Conservation (phyloP, 2,329 filamentous ascomycete genomes). For the Colletotrichum agaves region DNA sequence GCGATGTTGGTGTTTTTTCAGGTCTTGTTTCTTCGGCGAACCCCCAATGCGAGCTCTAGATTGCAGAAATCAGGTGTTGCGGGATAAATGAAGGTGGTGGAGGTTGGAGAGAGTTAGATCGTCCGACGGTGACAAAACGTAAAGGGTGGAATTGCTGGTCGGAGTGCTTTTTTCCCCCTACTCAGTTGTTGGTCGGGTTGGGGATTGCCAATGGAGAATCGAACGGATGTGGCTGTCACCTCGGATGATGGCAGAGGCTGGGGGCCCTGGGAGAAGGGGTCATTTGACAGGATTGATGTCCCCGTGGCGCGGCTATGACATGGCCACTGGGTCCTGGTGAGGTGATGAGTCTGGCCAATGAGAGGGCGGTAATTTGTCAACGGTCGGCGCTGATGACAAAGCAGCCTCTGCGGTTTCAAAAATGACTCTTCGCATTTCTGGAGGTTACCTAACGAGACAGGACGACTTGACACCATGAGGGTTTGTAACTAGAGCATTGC, state of each 20-base stretch:
- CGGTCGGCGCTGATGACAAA: constrained; percentile 16
- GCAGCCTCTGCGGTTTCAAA: constrained; percentile 5
- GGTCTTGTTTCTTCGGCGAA: not conserved
- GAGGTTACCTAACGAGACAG: not conserved
- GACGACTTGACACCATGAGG: not conserved
- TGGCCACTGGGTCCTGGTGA: constrained; percentile 5
- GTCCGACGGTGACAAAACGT: constrained; percentile 11
- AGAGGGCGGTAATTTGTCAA: constrained; percentile 30
- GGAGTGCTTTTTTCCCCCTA: constrained; percentile 12
- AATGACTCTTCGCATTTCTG: not conserved
- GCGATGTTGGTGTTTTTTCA: not conserved
- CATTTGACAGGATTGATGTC: constrained; percentile 28
- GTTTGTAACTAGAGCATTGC: not conserved
- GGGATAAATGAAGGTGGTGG: not conserved
- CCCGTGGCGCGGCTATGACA: constrained; percentile 38
- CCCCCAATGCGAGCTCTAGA: too few relatives aligned
- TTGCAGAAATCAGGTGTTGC: not conserved
- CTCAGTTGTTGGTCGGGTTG: constrained; percentile 5
- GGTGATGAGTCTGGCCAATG: constrained; percentile 15
- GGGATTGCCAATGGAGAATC: constrained; percentile 10
- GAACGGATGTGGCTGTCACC: constrained; percentile 2
- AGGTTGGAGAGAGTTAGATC: not conserved
- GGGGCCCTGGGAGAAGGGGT: constrained; percentile 24
- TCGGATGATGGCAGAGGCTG: constrained; percentile 21
- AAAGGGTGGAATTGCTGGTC: constrained; percentile 18